Base-by-base conservation (phyloP, 352 stramenopile genomes). In the Globisporangium megalacanthum region DNA sequence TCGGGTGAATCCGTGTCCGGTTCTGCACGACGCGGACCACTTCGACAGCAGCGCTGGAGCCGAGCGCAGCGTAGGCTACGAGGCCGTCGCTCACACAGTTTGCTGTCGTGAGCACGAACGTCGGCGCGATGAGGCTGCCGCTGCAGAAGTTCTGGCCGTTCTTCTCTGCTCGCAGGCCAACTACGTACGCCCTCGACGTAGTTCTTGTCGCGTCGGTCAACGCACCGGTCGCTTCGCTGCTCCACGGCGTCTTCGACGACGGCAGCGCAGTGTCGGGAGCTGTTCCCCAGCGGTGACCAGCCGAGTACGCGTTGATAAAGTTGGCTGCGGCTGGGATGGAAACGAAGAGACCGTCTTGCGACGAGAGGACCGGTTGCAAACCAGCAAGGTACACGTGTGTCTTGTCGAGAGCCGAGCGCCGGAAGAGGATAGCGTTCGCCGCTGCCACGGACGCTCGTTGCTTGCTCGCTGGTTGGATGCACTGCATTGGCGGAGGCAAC, bases 1-100 rank as follows among this genome's bases (percentile, higher is more conserved):
- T 49, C 31, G 67, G 67, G 31, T 72, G 64, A 17, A 69, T 54
- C 3, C 29, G 39, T 15, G 52, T 67, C 19, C 51, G 42, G 5
- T 20, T 41, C 45, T 47, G 45, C 33, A 57, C 52, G 19, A 75
- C 47, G 13, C 29, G 53, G 35, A 75, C 71, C 6, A 61, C 56
- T 54, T 75, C 64, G 13, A 56, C 62, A 44, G 62, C 56, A 0
- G 54, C 33, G 17, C 61, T 54, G 19, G 63, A 73, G 54, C 58
- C 65, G 44, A 75, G 56, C 19, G 61, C 56, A 49, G 69, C 58
- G 60, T 65, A 70, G 19, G 60, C 52, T 3, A 56, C 65, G 25
- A 65, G 15, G 0, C 60, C 42, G n/a, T 47, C 42, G 42, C 42
- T 47, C 17, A 22, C 42, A n/a, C 42, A 47, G 15, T 25, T 22